Evolutionary conservation across 352 stramenopile genomes (phyloP), one percentile per base, ranked within the genome.

Genomic region (Phytopythium montanum): DNA sequence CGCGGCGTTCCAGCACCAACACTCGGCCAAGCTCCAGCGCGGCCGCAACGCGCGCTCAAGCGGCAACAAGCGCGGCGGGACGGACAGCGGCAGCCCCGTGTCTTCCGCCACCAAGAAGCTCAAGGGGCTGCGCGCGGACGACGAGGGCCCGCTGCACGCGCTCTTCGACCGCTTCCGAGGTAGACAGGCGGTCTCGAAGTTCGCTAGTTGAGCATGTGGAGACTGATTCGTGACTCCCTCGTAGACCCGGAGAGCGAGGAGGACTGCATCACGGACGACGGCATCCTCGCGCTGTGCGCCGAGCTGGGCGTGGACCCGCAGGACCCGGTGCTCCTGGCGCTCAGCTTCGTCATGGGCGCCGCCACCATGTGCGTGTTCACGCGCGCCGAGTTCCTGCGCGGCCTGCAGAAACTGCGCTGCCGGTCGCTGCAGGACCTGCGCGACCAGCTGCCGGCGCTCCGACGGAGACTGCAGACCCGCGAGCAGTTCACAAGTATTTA

Each of bases 271-370:
- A 92, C 83, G 21, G 87, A 96, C 59, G 83, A 94, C 31, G 87
- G 87, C 28, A 94, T 96, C 60, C 36, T 92, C 26, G 53, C 60
- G 3, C 68, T 96, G 29, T 96, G 87, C 68, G 70, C 87, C 18
- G 69, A 83, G 31, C 60, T 96, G 19, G 81, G 68, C 4, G 70
- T 94, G 28, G 85, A 93, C 46, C 38, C 87, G 3, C 79, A 96
- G 58, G 85, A 96, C 45, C 83, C 84, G 0, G 83, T 94, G 53
- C 85, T 92, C 59, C 61, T 96, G 45, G 85, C 81, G 26, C 68
- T 96, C 28, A 91, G 82, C 61, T 96, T 69, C 56, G 69, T 67
- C 45, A 96, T 96, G 87, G 76, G 89, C 3, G 79, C 87, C 1
- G 70, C 77, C 26, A 79, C 70, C 1, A 94, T 94, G 85, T 88